Base-by-base conservation (phyloP, 306 rosid species). In the Arachis stenosperma region DNA sequence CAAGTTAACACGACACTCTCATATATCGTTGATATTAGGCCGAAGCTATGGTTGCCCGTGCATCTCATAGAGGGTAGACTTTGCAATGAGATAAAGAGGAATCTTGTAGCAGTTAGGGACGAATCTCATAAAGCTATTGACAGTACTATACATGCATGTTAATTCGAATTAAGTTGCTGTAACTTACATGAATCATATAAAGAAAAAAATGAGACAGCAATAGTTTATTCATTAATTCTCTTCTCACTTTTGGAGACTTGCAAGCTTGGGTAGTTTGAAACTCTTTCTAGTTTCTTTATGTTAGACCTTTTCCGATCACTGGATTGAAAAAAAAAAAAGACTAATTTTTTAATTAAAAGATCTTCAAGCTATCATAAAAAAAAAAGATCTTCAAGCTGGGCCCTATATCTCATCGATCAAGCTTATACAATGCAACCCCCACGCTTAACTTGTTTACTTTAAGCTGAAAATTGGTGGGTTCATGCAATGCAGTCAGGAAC, bases 1-100 rank as follows among this genome's bases (percentile, higher is more conserved):
- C 72, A 7, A 61, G 44, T 39, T 29, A 72, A 39, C 36, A 81
- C 90, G 5, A 83, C 65, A 63, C 91, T 94, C 54, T 79, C 88
- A 1, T 94, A 94, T 54, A 14, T 67, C 17, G 95, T 91, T 50
- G 91, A 91, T 80, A 97, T 91, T 68, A 91, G 85, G 92, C 98
- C 98, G 8, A 91, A 94, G 82, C 69, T 83, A 41, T 83, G 93
- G 90, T 67, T 94, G 80, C 97, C 98, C 1, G 86, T 94, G 62
- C 68, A 52, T 63, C 91, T 94, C 3, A 79, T 91, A 29, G 97
- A 94, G 89, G 88, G 88, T 58, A 85, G 89, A 61, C 92, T 94
- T 33, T 85, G 97, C 84, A 78, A 71, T 58, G 96, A 94, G 87
- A 88, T 91, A 52, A 85, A 86, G 75, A 40, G 47, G 77, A 94